These are phyloP conservation scores for Cymbopogon citratus DNA, from an alignment of 176 grass and related monocot genomes.

Conservation along the genomic window DNA sequence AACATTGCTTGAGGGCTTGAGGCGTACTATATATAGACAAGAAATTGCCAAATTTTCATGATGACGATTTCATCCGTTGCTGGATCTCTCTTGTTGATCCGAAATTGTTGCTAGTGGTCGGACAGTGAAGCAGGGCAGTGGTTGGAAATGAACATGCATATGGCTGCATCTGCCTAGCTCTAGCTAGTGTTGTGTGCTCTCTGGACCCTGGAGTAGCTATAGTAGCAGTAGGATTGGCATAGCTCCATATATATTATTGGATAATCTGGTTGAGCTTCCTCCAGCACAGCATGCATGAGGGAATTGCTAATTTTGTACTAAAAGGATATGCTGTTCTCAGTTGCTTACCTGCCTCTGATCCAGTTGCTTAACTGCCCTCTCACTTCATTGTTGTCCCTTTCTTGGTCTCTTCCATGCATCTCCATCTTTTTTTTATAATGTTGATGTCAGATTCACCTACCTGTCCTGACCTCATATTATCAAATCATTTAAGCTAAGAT, in stretches of 20 bases:
- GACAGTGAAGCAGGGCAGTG: slow-evolving; percentile 6
- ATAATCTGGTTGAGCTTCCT: not conserved
- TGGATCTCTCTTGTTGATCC: not conserved
- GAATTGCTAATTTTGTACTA: not conserved
- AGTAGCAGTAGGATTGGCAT: not conserved
- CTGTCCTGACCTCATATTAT: not conserved
- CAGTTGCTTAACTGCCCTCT: slow-evolving; percentile 11
- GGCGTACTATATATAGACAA: not conserved
- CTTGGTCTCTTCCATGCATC: not conserved
- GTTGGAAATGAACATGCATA: slow-evolving; percentile 4
- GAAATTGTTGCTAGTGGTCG: not conserved
- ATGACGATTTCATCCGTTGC: not conserved
- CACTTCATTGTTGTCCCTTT: not conserved
- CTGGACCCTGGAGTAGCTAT: not conserved
- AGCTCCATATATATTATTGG: not conserved
- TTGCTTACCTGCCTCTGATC: not conserved
- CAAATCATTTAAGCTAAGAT: not conserved
- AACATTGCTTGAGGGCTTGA: not conserved
- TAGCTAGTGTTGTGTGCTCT: not conserved
- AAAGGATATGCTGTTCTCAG: slow-evolving; percentile 2
- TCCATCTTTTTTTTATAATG: not conserved
- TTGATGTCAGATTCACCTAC: slow-evolving; percentile 9
- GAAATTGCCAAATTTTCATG: not conserved
- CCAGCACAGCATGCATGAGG: not conserved
- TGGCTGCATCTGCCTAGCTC: not conserved